These are phyloP conservation scores for Cordyceps pruinosa DNA, from an alignment of 2,329 filamentous ascomycete species.

Conservation along the genomic window DNA sequence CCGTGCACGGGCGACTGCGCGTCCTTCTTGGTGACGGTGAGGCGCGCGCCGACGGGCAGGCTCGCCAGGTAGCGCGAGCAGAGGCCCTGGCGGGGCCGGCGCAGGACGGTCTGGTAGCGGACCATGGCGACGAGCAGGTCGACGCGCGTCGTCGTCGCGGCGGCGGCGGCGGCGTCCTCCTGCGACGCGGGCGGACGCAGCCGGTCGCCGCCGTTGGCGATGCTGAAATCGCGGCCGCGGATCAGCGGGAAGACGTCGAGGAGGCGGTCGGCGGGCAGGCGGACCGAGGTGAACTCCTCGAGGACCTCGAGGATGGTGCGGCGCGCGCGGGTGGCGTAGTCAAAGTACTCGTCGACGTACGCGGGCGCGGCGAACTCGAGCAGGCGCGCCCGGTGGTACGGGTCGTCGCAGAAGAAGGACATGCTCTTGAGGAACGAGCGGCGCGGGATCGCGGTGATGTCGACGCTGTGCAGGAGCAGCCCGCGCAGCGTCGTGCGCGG, in stretches of 20 bases:
- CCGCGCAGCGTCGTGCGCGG: slow-evolving; percentile 57
- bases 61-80: slow-evolving; percentile 79
- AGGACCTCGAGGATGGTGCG: slow-evolving; percentile 89
- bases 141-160: slow-evolving; percentile 37
- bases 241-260: slow-evolving; percentile 72
- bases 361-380: slow-evolving; percentile 74
- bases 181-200: slow-evolving; percentile 21
- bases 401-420: slow-evolving; percentile 64
- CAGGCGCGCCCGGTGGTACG: slow-evolving; percentile 71
- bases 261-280: slow-evolving; percentile 67
- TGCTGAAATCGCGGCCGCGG: slow-evolving; percentile 88
- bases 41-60: slow-evolving; percentile 48
- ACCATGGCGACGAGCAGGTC: slow-evolving; percentile 82
- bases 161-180: no score
- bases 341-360: slow-evolving; percentile 85
- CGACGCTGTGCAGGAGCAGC: slow-evolving; percentile 74
- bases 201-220: slow-evolving; percentile 62
- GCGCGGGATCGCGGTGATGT: slow-evolving; percentile 83
- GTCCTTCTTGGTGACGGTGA: slow-evolving; percentile 55
- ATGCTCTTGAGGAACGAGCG: slow-evolving; percentile 79
- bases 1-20: slow-evolving; percentile 36
- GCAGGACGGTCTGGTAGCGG: slow-evolving; percentile 83
- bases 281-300: slow-evolving; percentile 79
- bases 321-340: slow-evolving; percentile 87
- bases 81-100: slow-evolving; percentile 75